A percentile compares a stretch with the other conserved stretches of the same genome.
These are phyloP conservation scores for Biscogniauxia sp. DNA, from an alignment of 2,329 filamentous ascomycete species.

Conservation along the genomic window DNA sequence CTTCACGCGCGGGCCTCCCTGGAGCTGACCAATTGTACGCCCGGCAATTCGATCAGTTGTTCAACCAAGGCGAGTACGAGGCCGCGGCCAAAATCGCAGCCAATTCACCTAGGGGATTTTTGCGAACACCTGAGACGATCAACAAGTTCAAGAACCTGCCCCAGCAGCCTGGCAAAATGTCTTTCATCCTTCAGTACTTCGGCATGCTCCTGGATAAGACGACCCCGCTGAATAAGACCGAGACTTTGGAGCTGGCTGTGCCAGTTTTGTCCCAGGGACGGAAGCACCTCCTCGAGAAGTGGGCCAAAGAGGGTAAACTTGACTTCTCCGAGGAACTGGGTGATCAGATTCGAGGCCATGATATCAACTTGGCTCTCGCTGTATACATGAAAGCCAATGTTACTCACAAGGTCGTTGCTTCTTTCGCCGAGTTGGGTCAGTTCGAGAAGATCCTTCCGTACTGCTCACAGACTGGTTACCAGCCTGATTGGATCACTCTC, in stretches of 20 bases:
- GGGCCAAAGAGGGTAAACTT: conserved; percentile 94
- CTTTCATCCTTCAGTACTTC: conserved; percentile 94
- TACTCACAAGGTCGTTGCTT: conserved; percentile 90
- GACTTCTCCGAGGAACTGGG: conserved; percentile 95
- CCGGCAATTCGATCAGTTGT: conserved; percentile 86
- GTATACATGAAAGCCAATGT: conserved; percentile 92
- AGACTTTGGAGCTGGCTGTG: conserved; percentile 89
- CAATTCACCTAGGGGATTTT: conserved; percentile 92
- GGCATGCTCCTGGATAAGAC: conserved; percentile 97
- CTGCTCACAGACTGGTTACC: conserved; percentile 78
- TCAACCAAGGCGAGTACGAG: conserved; percentile 74
- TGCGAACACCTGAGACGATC: conserved; percentile 92
- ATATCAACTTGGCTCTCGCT: conserved; percentile 79
- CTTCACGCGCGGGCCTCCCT: conserved; percentile 87
- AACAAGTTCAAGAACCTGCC: conserved; percentile 91
- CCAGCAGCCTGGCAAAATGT: conserved; percentile 79
- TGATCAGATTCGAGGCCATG: conserved; percentile 87
- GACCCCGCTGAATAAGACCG: conserved; percentile 76
- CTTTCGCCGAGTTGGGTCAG: conserved; percentile 91
- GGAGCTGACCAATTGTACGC: conserved; percentile 92
- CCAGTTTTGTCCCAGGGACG: conserved; percentile 91
- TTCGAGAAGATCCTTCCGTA: conserved; percentile 97
- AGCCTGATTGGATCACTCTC: conserved; percentile 91
- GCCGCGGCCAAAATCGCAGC: conserved; percentile 95
- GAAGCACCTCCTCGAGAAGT: conserved; percentile 96